Conservation (phyloP, 2,329 filamentous ascomycete genomes). For the Monosporascus sp. region DNA sequence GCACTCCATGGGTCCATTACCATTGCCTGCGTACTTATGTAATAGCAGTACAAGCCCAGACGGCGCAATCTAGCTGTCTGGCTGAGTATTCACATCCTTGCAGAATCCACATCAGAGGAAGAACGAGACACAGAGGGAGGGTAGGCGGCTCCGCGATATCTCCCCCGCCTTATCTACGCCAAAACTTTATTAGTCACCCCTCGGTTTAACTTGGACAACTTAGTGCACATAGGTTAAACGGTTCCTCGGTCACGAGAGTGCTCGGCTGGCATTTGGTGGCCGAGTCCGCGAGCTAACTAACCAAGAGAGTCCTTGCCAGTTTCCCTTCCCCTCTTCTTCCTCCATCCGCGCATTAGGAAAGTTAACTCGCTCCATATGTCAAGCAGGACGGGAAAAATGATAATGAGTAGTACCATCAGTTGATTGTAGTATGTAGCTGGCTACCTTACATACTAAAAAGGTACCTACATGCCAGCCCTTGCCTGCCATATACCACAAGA, state of each 20-base stretch:
- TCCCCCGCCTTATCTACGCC: background rate
- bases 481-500: no score
- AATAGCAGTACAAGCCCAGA: background rate
- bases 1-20: no score
- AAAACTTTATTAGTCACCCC: background rate
- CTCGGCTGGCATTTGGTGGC: no score
- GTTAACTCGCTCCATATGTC: background rate
- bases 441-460: background rate
- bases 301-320: slow-evolving; percentile 8
- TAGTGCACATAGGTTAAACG: no score
- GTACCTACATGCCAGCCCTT: no score
- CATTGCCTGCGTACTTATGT: no score
- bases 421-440: background rate
- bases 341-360: background rate
- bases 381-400: no score
- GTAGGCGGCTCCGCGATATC: background rate
- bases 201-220: background rate
- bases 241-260: no score
- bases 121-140: background rate
- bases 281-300: slow-evolving; percentile 6
- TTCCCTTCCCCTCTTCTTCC: background rate
- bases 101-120: background rate
- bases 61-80: background rate
- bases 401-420: no score
- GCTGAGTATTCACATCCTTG: no score